Evolutionary conservation across 1,139 yeast genomes (phyloP), one percentile per base, ranked within the genome.

Genomic region (Williopsis jadinii): DNA sequence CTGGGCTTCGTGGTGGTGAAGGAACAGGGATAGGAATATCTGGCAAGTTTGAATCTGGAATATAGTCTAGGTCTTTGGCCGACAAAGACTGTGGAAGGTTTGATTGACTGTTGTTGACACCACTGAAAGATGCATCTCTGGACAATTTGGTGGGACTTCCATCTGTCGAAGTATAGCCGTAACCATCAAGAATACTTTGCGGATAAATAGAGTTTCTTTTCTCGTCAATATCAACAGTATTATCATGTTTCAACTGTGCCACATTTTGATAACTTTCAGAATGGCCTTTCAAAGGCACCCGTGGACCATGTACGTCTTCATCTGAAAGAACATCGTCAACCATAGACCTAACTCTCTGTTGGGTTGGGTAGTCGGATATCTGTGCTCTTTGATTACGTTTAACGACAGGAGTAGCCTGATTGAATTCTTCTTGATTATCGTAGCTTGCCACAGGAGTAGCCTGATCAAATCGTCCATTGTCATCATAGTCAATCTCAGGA

Each of bases 171-270:
- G 43, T 41, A 34, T 46, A 44, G 10, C 26, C 30, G 29, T 54
- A 54, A 4, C 50, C 40, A 28, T 53, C 57, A 38, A 53, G 49
- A 28, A 54, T 52, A 33, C 55, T 52, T 9, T 50, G 55, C 3
- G 58, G 52, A 38, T 53, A 53, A 9, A 8, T 26, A 1, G 53
- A 46, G 9, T 8, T 9, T 34, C 47, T 44, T 30, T 40, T 41
- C 15, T 36, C 33, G 11, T 12, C 28, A 2, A 11, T 15, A 5
- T n/a, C 11, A 11, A 9, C 11, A 8, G 30, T n/a, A 26, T 36
- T 33, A 15, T 24, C 27, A 24, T 30, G 3, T 13, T 10, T n/a
- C 12, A n/a, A 28, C 5, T 11, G n/a, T 4, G 30, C 4, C 11
- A 4, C 30, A 28, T 28, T 28, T 28, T 28, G n/a, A 8, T 15